phyloP scores from a whole-genome alignment of 805 yeast species.

The Clavispora fructus region DNA sequence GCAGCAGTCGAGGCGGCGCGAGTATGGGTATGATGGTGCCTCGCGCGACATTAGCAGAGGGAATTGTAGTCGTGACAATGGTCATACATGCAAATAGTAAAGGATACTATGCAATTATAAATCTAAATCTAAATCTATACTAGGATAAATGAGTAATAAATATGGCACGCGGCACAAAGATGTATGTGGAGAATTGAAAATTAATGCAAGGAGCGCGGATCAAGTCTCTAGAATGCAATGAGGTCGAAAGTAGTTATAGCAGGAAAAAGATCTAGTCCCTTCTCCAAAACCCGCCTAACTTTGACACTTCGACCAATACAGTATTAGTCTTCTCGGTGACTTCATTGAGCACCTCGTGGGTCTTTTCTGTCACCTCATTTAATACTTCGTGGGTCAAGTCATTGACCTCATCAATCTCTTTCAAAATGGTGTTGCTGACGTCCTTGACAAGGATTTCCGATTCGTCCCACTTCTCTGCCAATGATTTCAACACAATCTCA shows the following conservation, averaged over 20 bases:
- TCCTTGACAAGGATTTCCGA: slow-evolving; percentile 34
- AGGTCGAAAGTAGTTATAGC: not conserved
- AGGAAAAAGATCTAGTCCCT: not conserved
- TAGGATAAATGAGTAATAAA: not conserved
- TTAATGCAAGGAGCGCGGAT: not conserved
- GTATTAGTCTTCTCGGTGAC: slow-evolving; percentile 15
- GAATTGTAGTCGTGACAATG: too few species aligned
- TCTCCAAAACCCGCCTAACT: slow-evolving; percentile 13
- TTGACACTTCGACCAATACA: slow-evolving; percentile 15
- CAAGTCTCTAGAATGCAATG: not conserved
- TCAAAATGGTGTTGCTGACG: slow-evolving; percentile 21
- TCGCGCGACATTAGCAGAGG: too few species aligned
- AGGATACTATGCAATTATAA: too few species aligned
- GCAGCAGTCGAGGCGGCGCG: not conserved
- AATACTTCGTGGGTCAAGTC: slow-evolving; percentile 15
- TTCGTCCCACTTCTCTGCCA: slow-evolving; percentile 42
- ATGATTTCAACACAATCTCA: slow-evolving; percentile 63
- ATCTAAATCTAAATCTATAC: not conserved
- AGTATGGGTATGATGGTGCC: too few species aligned
- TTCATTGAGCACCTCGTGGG: slow-evolving; percentile 12
- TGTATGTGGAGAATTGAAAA: not conserved
- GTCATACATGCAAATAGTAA: too few species aligned
- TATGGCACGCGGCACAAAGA: not conserved
- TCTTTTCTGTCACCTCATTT: slow-evolving; percentile 13
- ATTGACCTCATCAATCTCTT: slow-evolving; percentile 24